Percentiles rank a stretch among this genome's conserved stretches.
phyloP scores from a whole-genome alignment of 371 early-diverging fungal species.

The Mucor indicus region DNA sequence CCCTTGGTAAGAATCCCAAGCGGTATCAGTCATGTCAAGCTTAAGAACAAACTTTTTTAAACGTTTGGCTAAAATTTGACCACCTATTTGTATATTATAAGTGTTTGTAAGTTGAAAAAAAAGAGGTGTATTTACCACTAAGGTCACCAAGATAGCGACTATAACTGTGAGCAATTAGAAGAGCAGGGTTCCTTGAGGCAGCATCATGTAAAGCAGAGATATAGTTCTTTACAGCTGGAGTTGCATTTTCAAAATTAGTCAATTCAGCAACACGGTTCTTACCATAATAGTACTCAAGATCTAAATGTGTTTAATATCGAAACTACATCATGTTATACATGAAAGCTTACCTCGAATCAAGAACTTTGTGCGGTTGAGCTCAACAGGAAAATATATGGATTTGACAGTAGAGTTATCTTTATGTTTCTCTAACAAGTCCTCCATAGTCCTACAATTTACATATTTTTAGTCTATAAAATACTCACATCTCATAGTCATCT shows the following conservation, averaged over 20 bases:
- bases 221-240: slow-evolving; percentile 51
- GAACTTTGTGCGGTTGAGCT: slow-evolving; percentile 41
- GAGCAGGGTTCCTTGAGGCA: slow-evolving; percentile 41
- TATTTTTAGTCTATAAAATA: background rate
- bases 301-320: slow-evolving; percentile 8
- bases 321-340: background rate
- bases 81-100: too few relatives aligned
- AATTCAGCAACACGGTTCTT: slow-evolving; percentile 42
- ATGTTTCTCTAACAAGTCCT: slow-evolving; percentile 43
- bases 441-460: slow-evolving; percentile 28
- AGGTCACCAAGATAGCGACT: slow-evolving; percentile 63
- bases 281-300: slow-evolving; percentile 55
- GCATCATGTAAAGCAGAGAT: slow-evolving; percentile 45
- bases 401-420: slow-evolving; percentile 44
- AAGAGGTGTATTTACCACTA: slow-evolving; percentile 37
- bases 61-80: slow-evolving; percentile 56
- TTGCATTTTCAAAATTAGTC: slow-evolving; percentile 28
- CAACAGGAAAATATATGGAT: slow-evolving; percentile 52
- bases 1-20: slow-evolving; percentile 45
- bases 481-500: background rate
- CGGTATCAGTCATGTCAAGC: slow-evolving; percentile 26
- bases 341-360: slow-evolving; percentile 33
- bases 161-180: slow-evolving; percentile 58
- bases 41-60: slow-evolving; percentile 50
- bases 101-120: too few relatives aligned